Conservation (phyloP, 495 filamentous ascomycete genomes). For the Hamigera avellanea region DNA sequence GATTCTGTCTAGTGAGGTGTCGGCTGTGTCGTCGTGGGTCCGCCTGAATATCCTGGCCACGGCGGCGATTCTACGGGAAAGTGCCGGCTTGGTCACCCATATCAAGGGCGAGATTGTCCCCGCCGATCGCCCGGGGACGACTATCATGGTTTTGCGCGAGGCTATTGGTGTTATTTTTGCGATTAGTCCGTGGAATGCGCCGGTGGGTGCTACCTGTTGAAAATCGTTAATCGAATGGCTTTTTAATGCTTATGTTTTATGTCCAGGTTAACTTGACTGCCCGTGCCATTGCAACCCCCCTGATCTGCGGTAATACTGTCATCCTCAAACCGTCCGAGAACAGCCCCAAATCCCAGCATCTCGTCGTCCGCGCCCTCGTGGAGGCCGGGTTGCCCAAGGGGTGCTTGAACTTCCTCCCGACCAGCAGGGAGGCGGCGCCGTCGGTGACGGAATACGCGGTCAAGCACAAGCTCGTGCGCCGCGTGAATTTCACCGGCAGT, state of each 20-base stretch:
- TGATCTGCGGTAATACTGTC: neutral
- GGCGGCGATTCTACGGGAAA: constrained; percentile 2
- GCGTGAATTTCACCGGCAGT: constrained; percentile 41
- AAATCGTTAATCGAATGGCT: too few relatives aligned
- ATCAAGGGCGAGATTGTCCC: constrained; percentile 24
- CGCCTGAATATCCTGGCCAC: constrained; percentile 3
- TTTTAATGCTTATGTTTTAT: neutral
- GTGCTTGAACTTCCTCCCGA: constrained; percentile 31
- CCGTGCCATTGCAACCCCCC: neutral
- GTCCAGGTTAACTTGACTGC: neutral
- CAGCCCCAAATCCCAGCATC: constrained; percentile 2
- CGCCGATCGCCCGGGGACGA: constrained; percentile 17
- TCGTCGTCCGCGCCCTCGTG: constrained; percentile 40
- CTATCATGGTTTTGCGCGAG: constrained; percentile 14
- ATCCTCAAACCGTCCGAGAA: constrained; percentile 8
- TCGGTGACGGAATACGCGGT: constrained; percentile 30
- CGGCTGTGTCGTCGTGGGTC: constrained; percentile 10
- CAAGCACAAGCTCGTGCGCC: constrained; percentile 28
- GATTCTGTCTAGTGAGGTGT: constrained; percentile 9
- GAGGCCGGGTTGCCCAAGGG: constrained; percentile 52
- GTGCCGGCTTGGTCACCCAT: constrained; percentile 10
- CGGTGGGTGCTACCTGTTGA: too few relatives aligned
- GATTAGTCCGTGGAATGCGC: constrained; percentile 26
- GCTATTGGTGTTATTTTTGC: constrained; percentile 22
- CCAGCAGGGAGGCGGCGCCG: constrained; percentile 26